phyloP scores from a whole-genome alignment of 164 flowering plant genomes.

The Malania oleifera region DNA sequence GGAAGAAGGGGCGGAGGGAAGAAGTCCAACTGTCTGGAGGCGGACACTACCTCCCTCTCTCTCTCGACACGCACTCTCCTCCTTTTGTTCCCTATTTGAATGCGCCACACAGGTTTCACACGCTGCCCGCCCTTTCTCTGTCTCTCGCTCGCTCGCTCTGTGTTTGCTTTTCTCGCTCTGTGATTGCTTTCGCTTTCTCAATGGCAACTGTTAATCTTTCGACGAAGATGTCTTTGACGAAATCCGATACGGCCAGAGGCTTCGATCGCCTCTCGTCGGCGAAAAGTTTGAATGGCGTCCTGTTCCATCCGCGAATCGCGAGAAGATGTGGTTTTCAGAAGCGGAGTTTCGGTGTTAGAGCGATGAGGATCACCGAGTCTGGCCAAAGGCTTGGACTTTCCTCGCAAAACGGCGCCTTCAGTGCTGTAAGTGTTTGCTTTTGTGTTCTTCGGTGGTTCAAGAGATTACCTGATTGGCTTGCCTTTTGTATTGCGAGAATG shows the following conservation, averaged over 20 bases:
- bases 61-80: no score
- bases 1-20: no score
- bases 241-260: slow-evolving; percentile 4
- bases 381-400: slow-evolving; percentile 1
- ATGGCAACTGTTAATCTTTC: slow-evolving; percentile 19
- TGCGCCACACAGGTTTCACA: no score
- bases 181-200: no score
- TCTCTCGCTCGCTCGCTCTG: slow-evolving; percentile 3
- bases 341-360: slow-evolving; percentile 7
- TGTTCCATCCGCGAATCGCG: background rate
- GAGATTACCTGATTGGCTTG: background rate
- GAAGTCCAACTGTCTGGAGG: no score
- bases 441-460: background rate
- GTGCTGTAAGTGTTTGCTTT: slow-evolving; percentile 10
- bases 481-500: no score
- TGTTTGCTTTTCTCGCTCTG: no score
- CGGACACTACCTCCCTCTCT: no score
- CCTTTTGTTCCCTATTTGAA: no score
- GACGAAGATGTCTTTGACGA: slow-evolving; percentile 11
- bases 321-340: slow-evolving; percentile 3
- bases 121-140: background rate
- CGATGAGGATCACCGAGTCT: slow-evolving; percentile 23
- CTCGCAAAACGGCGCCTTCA: slow-evolving; percentile 16
- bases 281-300: background rate
- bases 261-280: slow-evolving; percentile 13